A percentile compares a stretch with the other conserved stretches of the same genome.
These are phyloP conservation scores for Rosa hybrid DNA, from an alignment of 331 rosid species.

Conservation along the genomic window DNA sequence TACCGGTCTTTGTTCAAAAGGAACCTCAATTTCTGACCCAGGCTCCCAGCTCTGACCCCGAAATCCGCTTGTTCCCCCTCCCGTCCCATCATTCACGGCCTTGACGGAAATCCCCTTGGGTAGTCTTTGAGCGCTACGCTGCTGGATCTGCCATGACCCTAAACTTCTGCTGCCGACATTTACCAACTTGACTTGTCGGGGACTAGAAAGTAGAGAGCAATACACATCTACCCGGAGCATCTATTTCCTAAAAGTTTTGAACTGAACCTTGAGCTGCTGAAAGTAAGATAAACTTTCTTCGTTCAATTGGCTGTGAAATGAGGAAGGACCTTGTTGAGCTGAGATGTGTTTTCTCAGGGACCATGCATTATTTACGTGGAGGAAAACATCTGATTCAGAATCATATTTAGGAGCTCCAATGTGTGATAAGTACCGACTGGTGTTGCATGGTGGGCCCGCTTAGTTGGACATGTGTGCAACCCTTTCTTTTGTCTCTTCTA, in stretches of 20 bases:
- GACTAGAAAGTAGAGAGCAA: conserved; percentile 57
- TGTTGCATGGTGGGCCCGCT: conserved; percentile 17
- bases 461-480: conserved; percentile 11
- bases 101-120: conserved; percentile 41
- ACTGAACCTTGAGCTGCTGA: conserved; percentile 17
- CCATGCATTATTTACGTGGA: conserved; percentile 66
- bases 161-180: conserved; percentile 33
- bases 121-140: conserved; percentile 35
- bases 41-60: conserved; percentile 88
- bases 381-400: conserved; percentile 32
- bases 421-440: neutral
- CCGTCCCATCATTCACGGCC: conserved; percentile 71
- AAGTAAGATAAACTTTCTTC: conserved; percentile 13
- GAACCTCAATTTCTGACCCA: conserved; percentile 85
- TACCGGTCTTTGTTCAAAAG: conserved; percentile 96
- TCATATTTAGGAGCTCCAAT: neutral
- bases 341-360: conserved; percentile 31
- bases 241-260: conserved; percentile 32
- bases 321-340: conserved; percentile 20
- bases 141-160: conserved; percentile 53
- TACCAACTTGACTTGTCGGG: conserved; percentile 50
- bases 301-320: conserved; percentile 25
- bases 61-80: conserved; percentile 69
- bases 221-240: conserved; percentile 69
- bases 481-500: neutral